Conservation (phyloP, 1,284 basidiomycete genomes). For the Porodaedalea pini region DNA sequence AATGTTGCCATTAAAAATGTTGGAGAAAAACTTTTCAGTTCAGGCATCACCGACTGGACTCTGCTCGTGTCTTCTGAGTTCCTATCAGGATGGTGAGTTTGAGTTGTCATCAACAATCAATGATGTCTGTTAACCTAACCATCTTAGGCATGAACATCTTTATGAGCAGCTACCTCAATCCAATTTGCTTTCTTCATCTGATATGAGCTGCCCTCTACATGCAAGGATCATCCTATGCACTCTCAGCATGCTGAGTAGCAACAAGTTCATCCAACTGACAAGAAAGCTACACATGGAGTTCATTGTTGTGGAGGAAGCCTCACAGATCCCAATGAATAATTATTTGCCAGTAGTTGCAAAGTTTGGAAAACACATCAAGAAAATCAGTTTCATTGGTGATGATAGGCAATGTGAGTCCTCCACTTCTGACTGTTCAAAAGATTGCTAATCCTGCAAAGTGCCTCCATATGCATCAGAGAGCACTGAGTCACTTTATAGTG, state of each 20-base stretch:
- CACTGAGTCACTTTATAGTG: conserved; percentile 46
- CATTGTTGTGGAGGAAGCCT: conserved; percentile 63
- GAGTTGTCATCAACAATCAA: not conserved
- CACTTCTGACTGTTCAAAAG: not conserved
- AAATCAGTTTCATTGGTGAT: conserved; percentile 72
- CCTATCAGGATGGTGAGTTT: conserved; percentile 54
- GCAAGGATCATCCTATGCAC: conserved; percentile 64
- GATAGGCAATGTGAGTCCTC: conserved; percentile 61
- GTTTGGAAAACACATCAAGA: conserved; percentile 45
- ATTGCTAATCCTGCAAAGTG: conserved; percentile 31
- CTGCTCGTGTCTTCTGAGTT: conserved; percentile 59
- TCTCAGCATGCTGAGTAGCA: conserved; percentile 63
- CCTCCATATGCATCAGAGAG: conserved; percentile 53
- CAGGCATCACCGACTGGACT: conserved; percentile 40
- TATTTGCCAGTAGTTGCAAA: conserved; percentile 51
- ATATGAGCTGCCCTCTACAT: conserved; percentile 34
- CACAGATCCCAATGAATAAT: conserved; percentile 56
- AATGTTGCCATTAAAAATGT: conserved; percentile 59
- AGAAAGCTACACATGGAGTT: conserved; percentile 37
- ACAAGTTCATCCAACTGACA: conserved; percentile 31
- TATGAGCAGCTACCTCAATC: conserved; percentile 37
- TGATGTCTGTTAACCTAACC: conserved; percentile 12
- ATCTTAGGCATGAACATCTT: conserved; percentile 67
- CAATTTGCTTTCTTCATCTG: not conserved
- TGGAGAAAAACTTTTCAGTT: conserved; percentile 42